Percentiles rank a stretch among this genome's conserved stretches.
phyloP scores from a whole-genome alignment of 2,329 filamentous ascomycete species.

The Pseudodiploospora longispora region DNA sequence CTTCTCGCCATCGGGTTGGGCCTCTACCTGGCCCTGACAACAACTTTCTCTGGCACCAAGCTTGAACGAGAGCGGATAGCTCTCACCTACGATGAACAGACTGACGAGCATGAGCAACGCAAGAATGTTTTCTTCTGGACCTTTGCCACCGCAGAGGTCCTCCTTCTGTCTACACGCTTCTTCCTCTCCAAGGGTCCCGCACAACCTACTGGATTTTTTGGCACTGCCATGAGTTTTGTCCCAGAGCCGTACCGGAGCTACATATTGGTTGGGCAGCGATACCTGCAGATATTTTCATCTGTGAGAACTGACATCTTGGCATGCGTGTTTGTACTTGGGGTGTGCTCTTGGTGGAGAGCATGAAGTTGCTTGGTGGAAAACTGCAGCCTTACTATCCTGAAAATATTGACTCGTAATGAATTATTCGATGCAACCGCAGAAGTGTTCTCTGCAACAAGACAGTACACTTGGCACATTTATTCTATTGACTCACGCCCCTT shows the following conservation, averaged over 20 bases:
- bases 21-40: conserved; percentile 60
- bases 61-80: conserved; percentile 44
- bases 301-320: conserved; percentile 67
- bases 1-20: conserved; percentile 63
- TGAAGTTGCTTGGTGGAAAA: conserved; percentile 7
- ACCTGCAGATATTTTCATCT: conserved; percentile 63
- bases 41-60: conserved; percentile 61
- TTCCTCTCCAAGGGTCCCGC: conserved; percentile 56
- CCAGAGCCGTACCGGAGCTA: conserved; percentile 57
- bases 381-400: neutral
- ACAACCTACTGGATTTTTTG: conserved; percentile 54
- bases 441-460: no score
- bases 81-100: conserved; percentile 17
- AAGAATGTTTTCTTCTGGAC: conserved; percentile 58
- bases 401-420: neutral
- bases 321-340: conserved; percentile 67
- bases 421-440: neutral
- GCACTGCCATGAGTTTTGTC: conserved; percentile 55
- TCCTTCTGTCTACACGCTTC: conserved; percentile 63
- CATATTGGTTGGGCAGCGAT: conserved; percentile 52
- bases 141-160: conserved; percentile 70
- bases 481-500: no score
- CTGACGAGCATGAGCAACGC: conserved; percentile 23
- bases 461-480: no score
- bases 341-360: conserved; percentile 36